Evolutionary conservation across 2,329 filamentous ascomycete genomes (phyloP).

Genomic region (Bipolaris oryzae): DNA sequence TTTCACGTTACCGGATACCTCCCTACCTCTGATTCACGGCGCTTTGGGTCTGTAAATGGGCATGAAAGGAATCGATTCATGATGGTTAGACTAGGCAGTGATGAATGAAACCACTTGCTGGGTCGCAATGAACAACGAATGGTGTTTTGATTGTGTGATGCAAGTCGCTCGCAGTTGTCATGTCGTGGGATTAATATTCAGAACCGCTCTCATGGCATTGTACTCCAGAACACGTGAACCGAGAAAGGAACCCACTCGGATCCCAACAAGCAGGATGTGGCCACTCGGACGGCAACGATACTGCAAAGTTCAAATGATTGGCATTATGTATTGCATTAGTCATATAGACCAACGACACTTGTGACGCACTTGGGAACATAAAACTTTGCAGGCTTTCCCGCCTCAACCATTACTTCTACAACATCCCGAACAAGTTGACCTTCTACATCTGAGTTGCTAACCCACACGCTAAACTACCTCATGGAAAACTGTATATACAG

Average conservation of each 20-base stretch:
- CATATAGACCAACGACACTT: background rate
- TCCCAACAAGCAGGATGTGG: background rate
- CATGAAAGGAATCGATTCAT: conserved; percentile 32
- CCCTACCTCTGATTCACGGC: conserved; percentile 40
- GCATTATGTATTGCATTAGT: background rate
- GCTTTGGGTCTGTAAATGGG: conserved; percentile 45
- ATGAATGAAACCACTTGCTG: conserved; percentile 44
- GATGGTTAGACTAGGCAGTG: conserved; percentile 48
- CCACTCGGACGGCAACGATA: background rate
- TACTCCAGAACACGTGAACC: background rate
- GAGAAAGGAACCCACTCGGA: background rate
- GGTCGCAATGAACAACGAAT: conserved; percentile 32
- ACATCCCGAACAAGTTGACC: background rate
- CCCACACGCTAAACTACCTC: background rate
- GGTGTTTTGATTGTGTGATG: conserved; percentile 13
- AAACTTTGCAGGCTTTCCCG: background rate
- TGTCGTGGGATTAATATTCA: background rate
- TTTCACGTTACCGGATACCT: conserved; percentile 34
- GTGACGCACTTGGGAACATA: background rate
- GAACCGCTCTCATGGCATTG: background rate
- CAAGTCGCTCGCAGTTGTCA: background rate
- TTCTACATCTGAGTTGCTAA: background rate
- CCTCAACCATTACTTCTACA: background rate
- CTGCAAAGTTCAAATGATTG: background rate
- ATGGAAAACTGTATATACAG: background rate